Percentiles rank a stretch among this genome's conserved stretches.
These are phyloP conservation scores for Microsporum canis DNA, from an alignment of 2,329 filamentous ascomycete genomes.

Conservation along the genomic window DNA sequence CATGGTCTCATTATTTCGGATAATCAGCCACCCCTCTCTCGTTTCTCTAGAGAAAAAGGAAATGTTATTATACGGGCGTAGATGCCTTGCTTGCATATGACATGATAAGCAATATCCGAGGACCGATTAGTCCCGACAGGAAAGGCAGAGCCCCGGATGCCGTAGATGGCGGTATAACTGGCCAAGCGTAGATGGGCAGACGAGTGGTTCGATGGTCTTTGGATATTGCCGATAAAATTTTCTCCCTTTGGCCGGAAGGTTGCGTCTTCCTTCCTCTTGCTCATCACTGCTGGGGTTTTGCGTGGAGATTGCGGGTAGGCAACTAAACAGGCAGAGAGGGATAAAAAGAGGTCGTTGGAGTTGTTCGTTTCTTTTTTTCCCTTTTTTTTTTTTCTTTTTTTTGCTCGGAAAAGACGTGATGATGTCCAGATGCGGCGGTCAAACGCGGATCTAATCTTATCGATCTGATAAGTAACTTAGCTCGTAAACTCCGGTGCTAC, in stretches of 20 bases:
- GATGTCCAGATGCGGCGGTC: not conserved
- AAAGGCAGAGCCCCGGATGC: not conserved
- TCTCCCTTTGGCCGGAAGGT: not conserved
- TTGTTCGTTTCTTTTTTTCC: not conserved
- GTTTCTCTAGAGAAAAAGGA: not conserved
- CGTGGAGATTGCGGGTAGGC: not conserved
- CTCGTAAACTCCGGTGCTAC: slow-evolving; percentile 5
- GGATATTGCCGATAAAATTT: not conserved
- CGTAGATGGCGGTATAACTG: not conserved
- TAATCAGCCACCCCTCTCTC: not conserved
- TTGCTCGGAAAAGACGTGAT: not conserved
- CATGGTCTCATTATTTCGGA: not conserved
- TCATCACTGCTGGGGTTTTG: not conserved
- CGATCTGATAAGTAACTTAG: slow-evolving; percentile 10
- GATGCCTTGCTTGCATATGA: not conserved
- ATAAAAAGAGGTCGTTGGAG: not conserved
- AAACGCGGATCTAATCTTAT: slow-evolving; percentile 16
- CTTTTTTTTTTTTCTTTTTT: not conserved
- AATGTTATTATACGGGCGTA: not conserved
- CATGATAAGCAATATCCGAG: not conserved
- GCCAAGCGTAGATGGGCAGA: not conserved
- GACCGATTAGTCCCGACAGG: not conserved
- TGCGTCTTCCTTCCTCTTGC: not conserved
- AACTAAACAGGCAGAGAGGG: too few relatives aligned
- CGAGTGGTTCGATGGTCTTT: too few relatives aligned